These are phyloP conservation scores for Cucurbita moschata DNA, from an alignment of 306 rosid species.

Conservation along the genomic window DNA sequence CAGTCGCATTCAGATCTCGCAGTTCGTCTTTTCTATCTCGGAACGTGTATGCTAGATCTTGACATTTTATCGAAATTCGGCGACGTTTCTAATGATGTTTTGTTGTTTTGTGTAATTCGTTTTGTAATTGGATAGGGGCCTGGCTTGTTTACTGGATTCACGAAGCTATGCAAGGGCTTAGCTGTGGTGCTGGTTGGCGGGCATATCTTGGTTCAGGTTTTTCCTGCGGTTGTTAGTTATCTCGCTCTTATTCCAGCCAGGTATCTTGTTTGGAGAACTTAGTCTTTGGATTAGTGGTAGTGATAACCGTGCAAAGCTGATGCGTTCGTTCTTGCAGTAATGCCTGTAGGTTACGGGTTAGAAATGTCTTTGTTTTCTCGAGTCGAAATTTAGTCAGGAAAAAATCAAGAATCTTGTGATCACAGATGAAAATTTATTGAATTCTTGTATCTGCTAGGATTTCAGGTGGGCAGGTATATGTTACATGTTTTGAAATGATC, in stretches of 20 bases:
- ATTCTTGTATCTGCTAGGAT: background rate
- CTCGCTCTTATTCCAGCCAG: conserved; percentile 91
- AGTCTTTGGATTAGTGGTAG: background rate
- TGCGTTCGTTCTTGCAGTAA: background rate
- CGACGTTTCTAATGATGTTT: background rate
- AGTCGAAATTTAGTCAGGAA: background rate
- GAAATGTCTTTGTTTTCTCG: background rate
- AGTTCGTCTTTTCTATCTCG: background rate
- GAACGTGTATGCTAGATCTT: conserved; percentile 9
- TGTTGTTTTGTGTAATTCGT: background rate
- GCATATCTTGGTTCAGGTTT: conserved; percentile 49
- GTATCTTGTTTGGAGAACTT: conserved; percentile 8
- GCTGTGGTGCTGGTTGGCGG: conserved; percentile 46
- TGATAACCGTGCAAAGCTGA: background rate
- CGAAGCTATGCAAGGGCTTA: conserved; percentile 73
- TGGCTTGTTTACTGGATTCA: conserved; percentile 24
- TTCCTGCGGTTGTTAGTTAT: conserved; percentile 44
- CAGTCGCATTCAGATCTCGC: conserved; percentile 4
- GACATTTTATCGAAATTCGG: background rate
- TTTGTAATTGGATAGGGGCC: conserved; percentile 25
- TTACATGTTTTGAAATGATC: background rate
- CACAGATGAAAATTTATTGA: background rate
- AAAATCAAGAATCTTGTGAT: background rate
- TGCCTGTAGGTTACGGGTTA: background rate
- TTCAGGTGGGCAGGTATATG: background rate